Base-by-base conservation (phyloP, 176 grass and related monocot genomes). In the Thinopyrum elongatum region DNA sequence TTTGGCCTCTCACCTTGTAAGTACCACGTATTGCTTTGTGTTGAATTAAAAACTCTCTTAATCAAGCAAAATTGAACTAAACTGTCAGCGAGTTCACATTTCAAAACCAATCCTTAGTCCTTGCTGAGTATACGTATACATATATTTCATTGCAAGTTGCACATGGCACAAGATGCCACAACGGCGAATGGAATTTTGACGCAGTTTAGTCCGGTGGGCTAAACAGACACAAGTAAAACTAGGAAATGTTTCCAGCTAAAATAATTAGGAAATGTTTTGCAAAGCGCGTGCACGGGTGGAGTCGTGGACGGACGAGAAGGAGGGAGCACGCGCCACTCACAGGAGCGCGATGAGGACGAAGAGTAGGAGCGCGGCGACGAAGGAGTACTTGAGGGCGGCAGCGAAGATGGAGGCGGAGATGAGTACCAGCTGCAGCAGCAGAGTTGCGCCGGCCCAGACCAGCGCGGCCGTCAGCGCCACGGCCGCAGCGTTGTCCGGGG, bases 261-360 rank as follows among this genome's bases (percentile, higher is more conserved):
- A 44, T 44, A 44, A 44, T 44, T 44, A 34, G 4, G 4, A 8
- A 61, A 79, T 62, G 76, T 17, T 25, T 0, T 35, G 41, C 19
- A 23, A 68, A 2, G 30, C 12, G 66, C 29, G 83, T 77, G 30
- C 19, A 31, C 60, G 8, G 65, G 13, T 22, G 75, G 15, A 27
- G 47, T 3, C 46, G 53, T 22, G 17, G 33, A 28, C 21, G 39
- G 27, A 10, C 2, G 23, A 55, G 21, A 12, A 31, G 34, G 47
- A 35, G 10, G 57, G 15, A 21, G 14, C 8, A 14, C 10, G 14
- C 25, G 19, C n/a, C 33, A 65, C 28, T 90, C 83, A 90, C 5
- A 85, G 77, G 8, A 88, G 86, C 17, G 89, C 89, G 70, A 91
- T 81, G 77, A 91, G 89, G 85, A 91, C 29, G 82, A 88, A 88